Conservation (phyloP, 164 flowering plant genomes). For the Macadamia integrifolia region DNA sequence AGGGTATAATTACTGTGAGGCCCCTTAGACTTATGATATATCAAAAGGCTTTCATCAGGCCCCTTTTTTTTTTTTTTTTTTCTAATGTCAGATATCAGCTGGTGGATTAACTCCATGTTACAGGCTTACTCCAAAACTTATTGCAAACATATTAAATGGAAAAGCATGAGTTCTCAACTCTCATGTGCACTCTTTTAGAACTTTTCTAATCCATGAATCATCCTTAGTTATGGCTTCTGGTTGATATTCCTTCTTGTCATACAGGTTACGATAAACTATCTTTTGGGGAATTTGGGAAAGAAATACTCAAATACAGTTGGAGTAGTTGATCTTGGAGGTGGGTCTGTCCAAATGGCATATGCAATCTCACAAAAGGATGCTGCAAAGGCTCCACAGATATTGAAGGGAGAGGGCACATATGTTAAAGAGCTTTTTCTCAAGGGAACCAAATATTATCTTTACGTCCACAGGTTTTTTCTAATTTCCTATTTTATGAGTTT, state of each 20-base stretch:
- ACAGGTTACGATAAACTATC: slow-evolving; percentile 88
- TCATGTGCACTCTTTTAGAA: not conserved
- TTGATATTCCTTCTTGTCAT: slow-evolving; percentile 8
- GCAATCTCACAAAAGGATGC: slow-evolving; percentile 83
- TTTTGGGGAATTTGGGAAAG: slow-evolving; percentile 71
- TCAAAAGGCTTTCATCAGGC: too few species aligned
- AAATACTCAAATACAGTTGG: slow-evolving; percentile 73
- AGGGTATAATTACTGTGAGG: too few species aligned
- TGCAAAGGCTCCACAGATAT: slow-evolving; percentile 56
- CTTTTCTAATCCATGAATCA: not conserved
- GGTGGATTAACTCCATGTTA: too few species aligned
- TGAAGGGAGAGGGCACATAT: slow-evolving; percentile 71
- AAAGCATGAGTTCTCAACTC: not conserved
- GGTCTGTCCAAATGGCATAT: slow-evolving; percentile 98
- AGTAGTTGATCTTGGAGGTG: slow-evolving; percentile 97
- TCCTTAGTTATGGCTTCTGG: not conserved
- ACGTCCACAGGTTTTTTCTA: slow-evolving; percentile 74
- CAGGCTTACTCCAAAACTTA: not conserved
- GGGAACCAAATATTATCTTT: slow-evolving; percentile 74
- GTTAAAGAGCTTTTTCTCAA: slow-evolving; percentile 72
- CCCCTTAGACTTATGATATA: too few species aligned
- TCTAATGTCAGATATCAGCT: too few species aligned
- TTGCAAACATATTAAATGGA: not conserved
- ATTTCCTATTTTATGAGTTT: not conserved
- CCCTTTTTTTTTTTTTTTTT: too few species aligned